Base-by-base conservation (phyloP, 108 stramenopile species). In the Cylindrotheca closterium region DNA sequence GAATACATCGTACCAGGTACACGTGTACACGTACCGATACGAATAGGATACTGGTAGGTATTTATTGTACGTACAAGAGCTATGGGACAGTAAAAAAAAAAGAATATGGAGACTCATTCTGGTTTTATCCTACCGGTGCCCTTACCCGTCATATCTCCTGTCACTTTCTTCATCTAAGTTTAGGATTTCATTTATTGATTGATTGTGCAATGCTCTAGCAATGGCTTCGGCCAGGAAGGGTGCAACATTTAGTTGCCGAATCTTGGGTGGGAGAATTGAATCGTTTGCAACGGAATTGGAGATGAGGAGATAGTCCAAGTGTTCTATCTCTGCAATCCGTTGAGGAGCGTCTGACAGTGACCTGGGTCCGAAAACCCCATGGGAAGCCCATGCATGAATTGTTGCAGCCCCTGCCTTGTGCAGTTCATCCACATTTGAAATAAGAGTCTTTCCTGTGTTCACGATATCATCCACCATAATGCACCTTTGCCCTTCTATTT, bases 381-480 rank as follows among this genome's bases (percentile, higher is more conserved):
- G 93, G 1, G 93, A 92, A 7, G 90, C 85, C 88, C 90, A 95
- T 15, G 87, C 91, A 55, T 89, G 89, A n/a, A 91, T 75, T 19
- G 77, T 70, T 7, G 81, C 70, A 3, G 89, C 89, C 7, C 91
- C 93, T 5, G 70, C 45, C 53, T 90, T 77, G 19, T 77, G 55
- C 19, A 92, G 55, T 55, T 74, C 75, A 24, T 79, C 53, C 7
- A 91, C 77, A 37, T 84, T 82, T 47, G 60, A 71, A 34, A 56
- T 64, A 60, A 95, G 60, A 12, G 93, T 95, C 21, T 75, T 74
- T 19, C 93, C 93, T 0, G 90, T 90, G 55, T 84, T 90, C 22
- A 95, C 80, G 51, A 95, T 90, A 67, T 95, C 93, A 66, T 95
- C 93, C 47, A 95, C 89, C 37, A 95, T 71, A 56, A 95, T 92